These are phyloP conservation scores for Alternaria longipes DNA, from an alignment of 2,329 filamentous ascomycete genomes.

Conservation along the genomic window DNA sequence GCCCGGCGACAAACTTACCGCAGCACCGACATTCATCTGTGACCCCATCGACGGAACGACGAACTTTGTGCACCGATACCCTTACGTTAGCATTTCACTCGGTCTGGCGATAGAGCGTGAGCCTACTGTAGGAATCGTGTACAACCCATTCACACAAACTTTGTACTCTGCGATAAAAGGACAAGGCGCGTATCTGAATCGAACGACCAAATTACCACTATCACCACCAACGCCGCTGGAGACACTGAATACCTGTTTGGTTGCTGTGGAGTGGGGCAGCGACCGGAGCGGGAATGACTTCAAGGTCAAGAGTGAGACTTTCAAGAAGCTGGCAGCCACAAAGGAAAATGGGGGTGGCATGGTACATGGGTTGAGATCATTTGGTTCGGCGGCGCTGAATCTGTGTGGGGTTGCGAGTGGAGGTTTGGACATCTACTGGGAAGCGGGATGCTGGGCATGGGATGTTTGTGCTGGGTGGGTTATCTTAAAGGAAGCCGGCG, in stretches of 20 bases:
- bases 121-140: slow-evolving; percentile 77
- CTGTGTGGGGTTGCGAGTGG: slow-evolving; percentile 76
- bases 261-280: slow-evolving; percentile 78
- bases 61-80: slow-evolving; percentile 82
- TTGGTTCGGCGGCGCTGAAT: slow-evolving; percentile 80
- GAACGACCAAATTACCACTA: slow-evolving; percentile 57
- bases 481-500: slow-evolving; percentile 77
- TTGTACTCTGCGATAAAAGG: slow-evolving; percentile 76
- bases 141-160: slow-evolving; percentile 77
- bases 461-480: slow-evolving; percentile 85
- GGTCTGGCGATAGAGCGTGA: slow-evolving; percentile 71
- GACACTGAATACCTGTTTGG: slow-evolving; percentile 69
- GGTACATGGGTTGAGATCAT: slow-evolving; percentile 76
- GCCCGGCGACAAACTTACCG: slow-evolving; percentile 69
- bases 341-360: slow-evolving; percentile 74
- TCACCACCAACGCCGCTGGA: slow-evolving; percentile 64
- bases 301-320: slow-evolving; percentile 72
- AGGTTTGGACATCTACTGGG: slow-evolving; percentile 79
- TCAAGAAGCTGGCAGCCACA: slow-evolving; percentile 61
- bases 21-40: slow-evolving; percentile 78
- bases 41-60: slow-evolving; percentile 86
- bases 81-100: slow-evolving; percentile 78
- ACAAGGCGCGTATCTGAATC: slow-evolving; percentile 66
- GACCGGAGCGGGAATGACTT: slow-evolving; percentile 75
- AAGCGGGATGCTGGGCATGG: slow-evolving; percentile 86